These are phyloP conservation scores for Macrocybe gigantea DNA, from an alignment of 768 basidiomycete genomes.

Conservation along the genomic window DNA sequence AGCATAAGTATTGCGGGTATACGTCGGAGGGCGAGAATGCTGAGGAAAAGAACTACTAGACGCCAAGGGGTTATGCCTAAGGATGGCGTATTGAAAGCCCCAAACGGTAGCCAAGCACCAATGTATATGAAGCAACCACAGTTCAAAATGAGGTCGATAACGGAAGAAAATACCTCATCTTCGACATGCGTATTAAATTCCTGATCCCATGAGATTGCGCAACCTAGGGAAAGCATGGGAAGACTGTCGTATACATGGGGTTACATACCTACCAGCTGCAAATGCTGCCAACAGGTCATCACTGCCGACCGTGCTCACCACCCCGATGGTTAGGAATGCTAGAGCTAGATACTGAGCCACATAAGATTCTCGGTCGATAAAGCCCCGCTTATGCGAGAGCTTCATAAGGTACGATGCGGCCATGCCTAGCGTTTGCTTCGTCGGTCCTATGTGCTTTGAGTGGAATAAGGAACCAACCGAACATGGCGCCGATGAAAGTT, in stretches of 20 bases:
- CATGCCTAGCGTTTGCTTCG: conserved; percentile 35
- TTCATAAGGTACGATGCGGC: conserved; percentile 71
- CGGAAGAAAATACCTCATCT: conserved; percentile 82
- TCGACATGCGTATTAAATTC: conserved; percentile 77
- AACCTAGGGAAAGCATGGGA: conserved; percentile 38
- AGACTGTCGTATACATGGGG: too few species aligned
- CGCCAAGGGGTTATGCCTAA: conserved; percentile 68
- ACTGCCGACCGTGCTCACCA: conserved; percentile 72
- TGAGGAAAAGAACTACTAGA: conserved; percentile 59
- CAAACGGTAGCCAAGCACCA: conserved; percentile 83
- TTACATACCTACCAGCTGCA: conserved; percentile 53
- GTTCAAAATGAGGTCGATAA: conserved; percentile 84
- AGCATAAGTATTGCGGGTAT: conserved; percentile 74
- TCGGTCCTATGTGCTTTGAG: neutral
- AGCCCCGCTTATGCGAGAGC: conserved; percentile 51
- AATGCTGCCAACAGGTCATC: conserved; percentile 91
- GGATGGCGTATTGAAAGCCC: conserved; percentile 45
- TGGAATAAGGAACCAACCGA: neutral
- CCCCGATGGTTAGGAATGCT: conserved; percentile 70
- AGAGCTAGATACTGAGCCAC: conserved; percentile 80
- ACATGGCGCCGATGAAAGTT: conserved; percentile 54
- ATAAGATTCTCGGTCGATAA: conserved; percentile 79
- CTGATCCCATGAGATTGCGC: conserved; percentile 89
- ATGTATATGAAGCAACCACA: conserved; percentile 79
- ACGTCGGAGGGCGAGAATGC: conserved; percentile 69